Evolutionary conservation across 257 asterid species (phyloP), one percentile per base, ranked within the genome.

Genomic region (Galeopsis tetrahit): DNA sequence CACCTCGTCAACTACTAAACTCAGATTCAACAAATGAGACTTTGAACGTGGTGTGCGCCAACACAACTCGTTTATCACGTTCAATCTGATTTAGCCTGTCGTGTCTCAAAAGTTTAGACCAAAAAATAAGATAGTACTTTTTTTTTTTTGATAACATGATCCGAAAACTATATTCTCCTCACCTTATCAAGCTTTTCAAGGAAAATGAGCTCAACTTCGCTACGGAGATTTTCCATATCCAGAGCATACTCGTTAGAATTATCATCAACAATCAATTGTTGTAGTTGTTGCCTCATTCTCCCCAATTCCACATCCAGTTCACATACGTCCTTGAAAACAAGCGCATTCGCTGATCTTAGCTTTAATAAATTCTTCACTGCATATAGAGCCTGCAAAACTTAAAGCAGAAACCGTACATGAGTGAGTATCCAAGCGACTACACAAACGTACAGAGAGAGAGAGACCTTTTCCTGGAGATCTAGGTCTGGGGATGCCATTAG

Each of bases 391-490:
- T 92, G 93, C 64, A 74, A 65, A 40, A 64, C 13, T 61, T 70
- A 49, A 68, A 71, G 67, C 69, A 77, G 17, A 34, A 66, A 42
- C 44, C 4, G 39, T 58, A 53, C 46, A 59, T 70, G 51, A 57
- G 13, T 70, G 51, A 63, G 32, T 61, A 60, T 49, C 49, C 53
- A 59, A 67, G 70, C 64, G 5, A 53, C 55, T 51, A 57, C 36
- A 1, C 28, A 21, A 0, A 21, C 28, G 1, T 21, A 21, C 28
- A 43, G 58, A 6, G 32, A 6, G 33, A 36, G 15, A 74, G 28
- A 42, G 64, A 92, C 98, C 98, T 92, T 92, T 80, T 92, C 98
- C 82, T 80, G 92, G 69, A 92, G 95, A 88, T 92, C 98, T 63
- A 90, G 84, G 81, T 92, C 97, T 8, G 59, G 31, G 53, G 91